Conservation (phyloP, 1,284 basidiomycete genomes). For the Schizophyllum commune region DNA sequence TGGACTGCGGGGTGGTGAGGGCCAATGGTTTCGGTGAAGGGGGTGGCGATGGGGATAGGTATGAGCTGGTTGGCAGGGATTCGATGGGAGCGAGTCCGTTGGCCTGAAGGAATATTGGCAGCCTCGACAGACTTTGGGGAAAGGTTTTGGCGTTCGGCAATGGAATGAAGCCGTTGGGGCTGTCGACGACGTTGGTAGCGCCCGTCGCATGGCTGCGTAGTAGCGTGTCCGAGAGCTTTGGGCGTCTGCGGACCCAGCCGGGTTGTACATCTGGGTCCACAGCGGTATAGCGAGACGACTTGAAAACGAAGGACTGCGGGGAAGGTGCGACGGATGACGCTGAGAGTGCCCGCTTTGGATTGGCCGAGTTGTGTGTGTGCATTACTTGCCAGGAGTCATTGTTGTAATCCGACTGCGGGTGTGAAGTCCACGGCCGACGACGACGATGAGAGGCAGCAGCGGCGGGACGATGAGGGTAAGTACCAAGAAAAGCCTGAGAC, state of each 20-base stretch:
- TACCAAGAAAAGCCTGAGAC: too few species aligned
- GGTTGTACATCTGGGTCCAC: not conserved
- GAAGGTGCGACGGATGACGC: not conserved
- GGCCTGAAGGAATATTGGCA: not conserved
- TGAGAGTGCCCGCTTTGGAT: not conserved
- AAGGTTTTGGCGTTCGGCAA: not conserved
- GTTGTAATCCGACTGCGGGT: not conserved
- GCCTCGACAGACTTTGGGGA: not conserved
- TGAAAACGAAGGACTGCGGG: not conserved
- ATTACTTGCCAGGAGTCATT: not conserved
- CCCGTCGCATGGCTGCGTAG: not conserved
- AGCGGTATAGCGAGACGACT: not conserved
- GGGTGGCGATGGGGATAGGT: not conserved
- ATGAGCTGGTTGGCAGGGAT: not conserved
- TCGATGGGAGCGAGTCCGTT: not conserved
- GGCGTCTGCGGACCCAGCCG: not conserved
- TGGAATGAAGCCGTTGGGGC: not conserved
- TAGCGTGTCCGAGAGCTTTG: not conserved
- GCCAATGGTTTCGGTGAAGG: not conserved
- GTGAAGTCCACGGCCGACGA: not conserved
- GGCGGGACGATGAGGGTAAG: too few species aligned
- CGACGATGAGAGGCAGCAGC: not conserved
- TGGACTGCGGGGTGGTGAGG: not conserved
- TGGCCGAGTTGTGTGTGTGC: not conserved
- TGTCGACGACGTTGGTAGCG: not conserved